These are phyloP conservation scores for Termitomyces eurrhizus DNA, from an alignment of 768 basidiomycete species.

Conservation along the genomic window DNA sequence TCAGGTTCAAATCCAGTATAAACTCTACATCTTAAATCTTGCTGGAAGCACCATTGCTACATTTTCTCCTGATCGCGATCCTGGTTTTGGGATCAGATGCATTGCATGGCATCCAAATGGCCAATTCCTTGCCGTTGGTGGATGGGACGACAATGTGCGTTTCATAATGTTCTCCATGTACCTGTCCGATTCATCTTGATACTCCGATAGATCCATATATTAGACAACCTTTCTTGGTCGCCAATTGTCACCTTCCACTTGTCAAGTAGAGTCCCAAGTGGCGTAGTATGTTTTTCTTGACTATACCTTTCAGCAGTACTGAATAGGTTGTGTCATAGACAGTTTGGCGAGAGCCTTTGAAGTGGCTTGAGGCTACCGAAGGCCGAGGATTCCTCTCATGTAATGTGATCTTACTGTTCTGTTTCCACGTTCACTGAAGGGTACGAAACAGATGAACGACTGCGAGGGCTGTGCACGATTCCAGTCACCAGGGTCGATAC, in stretches of 20 bases:
- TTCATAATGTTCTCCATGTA: not conserved
- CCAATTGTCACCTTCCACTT: conserved; percentile 60
- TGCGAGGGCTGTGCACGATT: conserved; percentile 54
- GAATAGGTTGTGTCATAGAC: conserved; percentile 37
- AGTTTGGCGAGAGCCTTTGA: conserved; percentile 81
- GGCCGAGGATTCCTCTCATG: conserved; percentile 89
- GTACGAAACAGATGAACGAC: conserved; percentile 52
- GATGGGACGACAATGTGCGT: conserved; percentile 85
- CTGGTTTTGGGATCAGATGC: conserved; percentile 77
- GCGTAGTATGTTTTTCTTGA: conserved; percentile 42
- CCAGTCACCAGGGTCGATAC: conserved; percentile 48
- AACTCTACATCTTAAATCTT: conserved; percentile 65
- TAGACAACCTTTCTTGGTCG: conserved; percentile 77
- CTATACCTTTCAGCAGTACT: not conserved
- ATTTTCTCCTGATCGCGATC: conserved; percentile 72
- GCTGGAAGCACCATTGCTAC: conserved; percentile 59
- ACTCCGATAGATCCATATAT: conserved; percentile 57
- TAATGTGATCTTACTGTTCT: conserved; percentile 25
- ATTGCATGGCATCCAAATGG: conserved; percentile 88
- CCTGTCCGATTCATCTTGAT: conserved; percentile 7
- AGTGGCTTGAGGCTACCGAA: conserved; percentile 81
- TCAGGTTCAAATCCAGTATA: conserved; percentile 50
- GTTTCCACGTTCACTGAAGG: not conserved
- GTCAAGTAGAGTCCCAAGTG: conserved; percentile 49
- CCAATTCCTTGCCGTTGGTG: conserved; percentile 74